Percentiles rank a stretch among this genome's conserved stretches.
phyloP scores from a whole-genome alignment of 768 basidiomycete species.

The Lactarius hatsudake region DNA sequence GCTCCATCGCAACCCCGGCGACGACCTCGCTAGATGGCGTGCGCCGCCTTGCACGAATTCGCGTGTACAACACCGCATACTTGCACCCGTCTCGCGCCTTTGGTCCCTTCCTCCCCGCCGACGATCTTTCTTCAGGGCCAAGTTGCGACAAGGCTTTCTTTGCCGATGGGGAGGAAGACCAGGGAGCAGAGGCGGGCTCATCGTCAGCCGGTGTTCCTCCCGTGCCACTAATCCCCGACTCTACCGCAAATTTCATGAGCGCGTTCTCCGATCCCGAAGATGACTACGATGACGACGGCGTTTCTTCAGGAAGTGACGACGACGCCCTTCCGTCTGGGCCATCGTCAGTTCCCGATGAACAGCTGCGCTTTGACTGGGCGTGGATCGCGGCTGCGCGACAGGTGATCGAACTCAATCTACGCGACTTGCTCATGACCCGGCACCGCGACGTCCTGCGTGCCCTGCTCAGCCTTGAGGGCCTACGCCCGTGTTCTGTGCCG shows the following conservation, averaged over 20 bases:
- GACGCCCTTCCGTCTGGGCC: neutral
- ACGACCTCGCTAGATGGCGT: constrained; percentile 24
- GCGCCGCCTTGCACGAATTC: constrained; percentile 36
- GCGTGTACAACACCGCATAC: constrained; percentile 40
- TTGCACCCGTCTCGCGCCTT: constrained; percentile 35
- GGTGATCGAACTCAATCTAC: constrained; percentile 51
- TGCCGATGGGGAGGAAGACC: neutral
- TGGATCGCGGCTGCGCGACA: constrained; percentile 51
- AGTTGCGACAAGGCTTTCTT: neutral
- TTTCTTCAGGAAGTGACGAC: neutral
- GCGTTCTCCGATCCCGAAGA: neutral
- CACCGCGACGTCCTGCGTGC: constrained; percentile 31
- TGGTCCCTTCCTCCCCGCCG: constrained; percentile 38
- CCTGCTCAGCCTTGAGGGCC: constrained; percentile 31
- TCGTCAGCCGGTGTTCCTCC: neutral
- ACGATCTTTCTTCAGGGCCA: neutral
- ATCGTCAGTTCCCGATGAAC: constrained; percentile 24
- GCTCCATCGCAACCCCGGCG: neutral
- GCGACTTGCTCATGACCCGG: constrained; percentile 36
- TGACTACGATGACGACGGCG: neutral
- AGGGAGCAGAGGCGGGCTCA: neutral
- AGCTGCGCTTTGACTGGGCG: constrained; percentile 45
- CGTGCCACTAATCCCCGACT: constrained; percentile 9
- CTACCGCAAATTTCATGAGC: neutral
- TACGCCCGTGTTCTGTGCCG: constrained; percentile 33